Conservation (phyloP, 805 yeast genomes). For the Starmerella lactis-condensi region DNA sequence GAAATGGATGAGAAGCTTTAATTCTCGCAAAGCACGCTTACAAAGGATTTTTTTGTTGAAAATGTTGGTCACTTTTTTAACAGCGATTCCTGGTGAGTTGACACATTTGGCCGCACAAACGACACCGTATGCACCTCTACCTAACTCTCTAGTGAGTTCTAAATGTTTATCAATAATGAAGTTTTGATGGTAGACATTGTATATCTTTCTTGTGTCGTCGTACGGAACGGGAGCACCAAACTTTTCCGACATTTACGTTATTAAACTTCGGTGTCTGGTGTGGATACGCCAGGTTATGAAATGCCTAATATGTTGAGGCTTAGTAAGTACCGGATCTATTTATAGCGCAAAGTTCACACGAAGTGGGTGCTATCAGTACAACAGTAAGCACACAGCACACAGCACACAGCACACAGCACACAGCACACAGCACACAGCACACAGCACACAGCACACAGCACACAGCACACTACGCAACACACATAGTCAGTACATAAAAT, state of each 20-base stretch:
- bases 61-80: constrained; percentile 87
- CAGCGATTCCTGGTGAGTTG: constrained; percentile 74
- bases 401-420: background rate
- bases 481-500: background rate
- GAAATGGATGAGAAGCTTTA: constrained; percentile 77
- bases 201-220: constrained; percentile 22
- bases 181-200: constrained; percentile 71
- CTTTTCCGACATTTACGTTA: background rate
- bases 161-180: constrained; percentile 80
- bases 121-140: constrained; percentile 96
- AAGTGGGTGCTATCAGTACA: no score
- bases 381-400: background rate
- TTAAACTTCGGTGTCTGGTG: no score
- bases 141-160: constrained; percentile 77
- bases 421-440: no score
- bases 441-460: no score
- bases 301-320: no score
- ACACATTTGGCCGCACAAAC: constrained; percentile 68
- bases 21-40: constrained; percentile 77
- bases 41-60: constrained; percentile 80
- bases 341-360: no score
- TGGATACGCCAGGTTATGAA: no score
- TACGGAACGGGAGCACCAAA: constrained; percentile 2
- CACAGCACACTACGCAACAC: no score
- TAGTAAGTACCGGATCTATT: no score